Percentiles rank a stretch among this genome's conserved stretches.
phyloP scores from a whole-genome alignment of 2,329 filamentous ascomycete genomes.

The Tolypocladium tropicale region DNA sequence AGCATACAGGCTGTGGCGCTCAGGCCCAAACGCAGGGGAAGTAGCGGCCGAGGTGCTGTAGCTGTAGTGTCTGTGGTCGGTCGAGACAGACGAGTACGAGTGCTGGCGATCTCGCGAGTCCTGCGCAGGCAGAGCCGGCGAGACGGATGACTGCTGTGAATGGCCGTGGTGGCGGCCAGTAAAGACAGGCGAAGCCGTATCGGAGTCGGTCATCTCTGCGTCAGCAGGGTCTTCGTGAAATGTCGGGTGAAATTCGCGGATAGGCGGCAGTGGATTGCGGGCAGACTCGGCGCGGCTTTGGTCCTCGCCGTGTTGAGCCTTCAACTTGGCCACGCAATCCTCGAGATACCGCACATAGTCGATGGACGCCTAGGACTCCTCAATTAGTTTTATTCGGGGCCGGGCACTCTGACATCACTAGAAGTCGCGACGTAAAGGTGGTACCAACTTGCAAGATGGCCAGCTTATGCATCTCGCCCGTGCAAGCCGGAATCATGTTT shows the following conservation, averaged over 20 bases:
- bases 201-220: constrained; percentile 52
- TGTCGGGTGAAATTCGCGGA: constrained; percentile 27
- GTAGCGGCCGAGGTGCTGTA: constrained; percentile 37
- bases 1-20: constrained; percentile 24
- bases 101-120: constrained; percentile 33
- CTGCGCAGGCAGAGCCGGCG: constrained; percentile 39
- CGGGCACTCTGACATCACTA: background rate
- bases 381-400: background rate
- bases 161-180: constrained; percentile 20
- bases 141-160: constrained; percentile 37
- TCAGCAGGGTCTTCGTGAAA: constrained; percentile 31
- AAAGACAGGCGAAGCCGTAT: constrained; percentile 36
- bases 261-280: constrained; percentile 21
- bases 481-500: constrained; percentile 89
- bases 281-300: constrained; percentile 15
- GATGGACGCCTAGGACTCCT: constrained; percentile 64
- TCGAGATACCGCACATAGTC: constrained; percentile 94
- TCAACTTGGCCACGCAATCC: constrained; percentile 73
- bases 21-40: constrained; percentile 49
- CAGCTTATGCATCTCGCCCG: constrained; percentile 97
- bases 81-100: constrained; percentile 44
- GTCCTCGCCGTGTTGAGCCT: constrained; percentile 41
- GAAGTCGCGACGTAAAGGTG: no score
- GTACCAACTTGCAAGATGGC: constrained; percentile 76
- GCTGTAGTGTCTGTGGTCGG: constrained; percentile 40